Evolutionary conservation across 192 early-diverging fungal genomes (phyloP), one percentile per base, ranked within the genome.

Genomic region (Backusella tarrabulga): DNA sequence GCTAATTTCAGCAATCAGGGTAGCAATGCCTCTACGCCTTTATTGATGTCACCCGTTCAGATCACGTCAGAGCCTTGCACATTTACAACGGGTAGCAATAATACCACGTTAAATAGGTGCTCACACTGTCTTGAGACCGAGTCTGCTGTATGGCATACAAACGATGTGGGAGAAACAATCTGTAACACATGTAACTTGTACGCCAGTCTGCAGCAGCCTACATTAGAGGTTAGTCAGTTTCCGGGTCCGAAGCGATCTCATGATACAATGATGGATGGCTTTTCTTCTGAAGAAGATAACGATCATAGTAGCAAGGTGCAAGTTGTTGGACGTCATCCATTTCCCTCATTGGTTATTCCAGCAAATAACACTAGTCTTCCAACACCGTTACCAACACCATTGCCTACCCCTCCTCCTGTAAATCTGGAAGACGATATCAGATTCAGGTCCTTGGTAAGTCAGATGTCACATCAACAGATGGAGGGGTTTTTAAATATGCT

Each of bases 161-260:
- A 92, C 71, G 92, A 90, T 32, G 82, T 87, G 38, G 92, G 92
- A 29, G 85, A 92, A 81, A 89, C 92, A 1, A 90, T 94, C 35
- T 95, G 94, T 83, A 95, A 95, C 76, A 92, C 94, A 0, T 95
- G 94, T 77, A 91, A 91, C 3, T 75, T 98, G 21, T 99, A 96
- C 81, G 95, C 91, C 81, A 98, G 97, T 83, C 89, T 99, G 54
- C 97, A 99, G 79, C 88, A 94, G 21, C 12, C 56, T 63, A 63
- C 38, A 40, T 70, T 38, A 40, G n/a, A 40, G 8, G 34, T 34
- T 70, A 70, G 36, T 70, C 68, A 70, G 40, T 70, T 38, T 35
- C 21, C 35, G 56, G 56, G 56, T 63, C 56, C 56, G 56, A 63
- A 63, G 56, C 21, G 56, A 70, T 38, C 68, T 70, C 34, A 40